Percentiles rank a stretch among this genome's conserved stretches.
phyloP scores from a whole-genome alignment of 495 filamentous ascomycete species.

The Penicillium canariense region DNA sequence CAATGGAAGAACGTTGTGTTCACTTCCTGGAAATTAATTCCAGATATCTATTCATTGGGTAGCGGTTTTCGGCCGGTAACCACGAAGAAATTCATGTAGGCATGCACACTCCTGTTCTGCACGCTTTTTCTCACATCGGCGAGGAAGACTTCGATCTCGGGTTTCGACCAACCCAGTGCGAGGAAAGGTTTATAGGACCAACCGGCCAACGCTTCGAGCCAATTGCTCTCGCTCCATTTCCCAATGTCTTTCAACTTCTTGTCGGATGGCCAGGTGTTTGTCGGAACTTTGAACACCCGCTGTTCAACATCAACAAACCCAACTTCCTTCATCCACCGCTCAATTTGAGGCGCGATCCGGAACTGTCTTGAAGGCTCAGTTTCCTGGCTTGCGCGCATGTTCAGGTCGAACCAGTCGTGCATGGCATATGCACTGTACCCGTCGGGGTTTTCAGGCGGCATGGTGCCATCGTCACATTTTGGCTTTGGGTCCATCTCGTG shows the following conservation, averaged over 20 bases:
- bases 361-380: conserved; percentile 52
- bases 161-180: conserved; percentile 45
- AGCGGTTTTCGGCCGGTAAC: conserved; percentile 56
- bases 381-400: conserved; percentile 45
- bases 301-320: conserved; percentile 65
- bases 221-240: conserved; percentile 40
- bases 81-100: conserved; percentile 52
- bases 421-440: conserved; percentile 43
- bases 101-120: conserved; percentile 52
- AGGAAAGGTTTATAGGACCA: conserved; percentile 48
- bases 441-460: conserved; percentile 47
- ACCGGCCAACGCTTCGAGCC: conserved; percentile 42
- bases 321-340: conserved; percentile 54
- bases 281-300: conserved; percentile 53
- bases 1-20: conserved; percentile 5
- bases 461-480: conserved; percentile 59
- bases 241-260: conserved; percentile 49
- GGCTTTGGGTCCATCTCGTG: conserved; percentile 60
- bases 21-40: background rate
- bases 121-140: conserved; percentile 57
- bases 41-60: conserved; percentile 18
- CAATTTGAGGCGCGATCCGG: conserved; percentile 50
- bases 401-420: conserved; percentile 51
- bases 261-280: conserved; percentile 60
- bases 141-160: conserved; percentile 56